Conservation (phyloP, 306 rosid species). For the Fagus sylvatica region DNA sequence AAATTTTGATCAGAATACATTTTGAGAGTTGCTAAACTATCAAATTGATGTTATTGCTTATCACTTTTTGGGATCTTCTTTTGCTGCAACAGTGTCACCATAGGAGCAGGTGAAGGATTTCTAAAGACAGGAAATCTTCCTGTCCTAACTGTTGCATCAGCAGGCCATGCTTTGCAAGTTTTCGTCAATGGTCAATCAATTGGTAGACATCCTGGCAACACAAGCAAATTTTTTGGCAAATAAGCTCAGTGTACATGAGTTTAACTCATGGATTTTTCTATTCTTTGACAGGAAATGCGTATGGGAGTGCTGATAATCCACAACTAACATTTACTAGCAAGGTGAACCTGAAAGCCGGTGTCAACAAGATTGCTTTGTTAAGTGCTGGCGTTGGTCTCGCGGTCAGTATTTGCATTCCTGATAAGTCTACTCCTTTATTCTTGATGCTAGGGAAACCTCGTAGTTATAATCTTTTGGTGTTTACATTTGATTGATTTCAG, state of each 20-base stretch:
- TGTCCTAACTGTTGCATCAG: slow-evolving; percentile 65
- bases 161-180: slow-evolving; percentile 93
- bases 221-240: background rate
- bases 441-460: background rate
- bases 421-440: slow-evolving; percentile 4
- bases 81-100: slow-evolving; percentile 58
- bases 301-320: slow-evolving; percentile 54
- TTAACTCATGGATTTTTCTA: slow-evolving; percentile 16
- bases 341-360: slow-evolving; percentile 63
- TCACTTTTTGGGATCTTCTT: slow-evolving; percentile 11
- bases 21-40: background rate
- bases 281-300: slow-evolving; percentile 55
- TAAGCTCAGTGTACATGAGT: background rate
- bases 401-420: slow-evolving; percentile 47
- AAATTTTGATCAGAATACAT: background rate
- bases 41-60: slow-evolving; percentile 16
- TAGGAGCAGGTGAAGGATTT: slow-evolving; percentile 67
- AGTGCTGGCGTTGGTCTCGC: slow-evolving; percentile 83
- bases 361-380: slow-evolving; percentile 85
- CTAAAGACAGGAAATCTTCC: slow-evolving; percentile 61
- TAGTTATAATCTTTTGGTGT: slow-evolving; percentile 1
- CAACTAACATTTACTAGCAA: slow-evolving; percentile 57
- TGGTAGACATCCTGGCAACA: slow-evolving; percentile 42
- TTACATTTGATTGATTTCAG: slow-evolving; percentile 42
- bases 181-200: slow-evolving; percentile 80